A percentile compares a stretch with the other conserved stretches of the same genome.
phyloP scores from a whole-genome alignment of 805 yeast species.

The Lipomyces orientalis region DNA sequence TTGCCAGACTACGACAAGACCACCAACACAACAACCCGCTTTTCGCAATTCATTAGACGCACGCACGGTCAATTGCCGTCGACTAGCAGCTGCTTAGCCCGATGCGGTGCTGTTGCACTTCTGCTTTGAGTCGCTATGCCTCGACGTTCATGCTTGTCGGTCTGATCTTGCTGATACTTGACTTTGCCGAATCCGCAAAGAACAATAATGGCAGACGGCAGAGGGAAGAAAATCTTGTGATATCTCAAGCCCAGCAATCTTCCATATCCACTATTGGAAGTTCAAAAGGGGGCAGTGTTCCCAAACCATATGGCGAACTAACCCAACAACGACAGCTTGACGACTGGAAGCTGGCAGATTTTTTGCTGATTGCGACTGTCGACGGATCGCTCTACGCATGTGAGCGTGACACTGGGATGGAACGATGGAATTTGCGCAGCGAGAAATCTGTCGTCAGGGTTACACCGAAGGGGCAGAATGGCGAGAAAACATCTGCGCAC shows the following conservation, averaged over 20 bases:
- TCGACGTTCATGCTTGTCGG: slow-evolving; percentile 10
- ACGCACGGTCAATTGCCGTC: neutral
- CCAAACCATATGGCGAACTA: neutral
- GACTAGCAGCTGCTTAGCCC: slow-evolving; percentile 4
- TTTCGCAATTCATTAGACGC: neutral
- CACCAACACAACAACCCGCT: neutral
- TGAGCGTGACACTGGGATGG: slow-evolving; percentile 72
- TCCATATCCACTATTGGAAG: slow-evolving; percentile 1
- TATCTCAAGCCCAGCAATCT: neutral
- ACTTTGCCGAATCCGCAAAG: slow-evolving; percentile 13
- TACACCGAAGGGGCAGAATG: slow-evolving; percentile 34
- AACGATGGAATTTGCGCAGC: slow-evolving; percentile 76
- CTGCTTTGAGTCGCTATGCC: slow-evolving; percentile 14
- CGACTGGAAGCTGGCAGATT: slow-evolving; percentile 60
- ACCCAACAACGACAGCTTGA: slow-evolving; percentile 46
- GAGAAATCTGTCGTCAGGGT: slow-evolving; percentile 65
- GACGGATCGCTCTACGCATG: slow-evolving; percentile 89
- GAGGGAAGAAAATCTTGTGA: slow-evolving; percentile 2
- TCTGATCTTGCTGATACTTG: slow-evolving; percentile 17
- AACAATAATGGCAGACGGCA: slow-evolving; percentile 19
- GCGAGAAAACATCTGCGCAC: slow-evolving; percentile 37
- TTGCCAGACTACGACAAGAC: neutral
- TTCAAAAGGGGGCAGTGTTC: neutral
- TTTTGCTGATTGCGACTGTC: slow-evolving; percentile 74
- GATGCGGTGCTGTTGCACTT: slow-evolving; percentile 27